These are phyloP conservation scores for Canavalia gladiata DNA, from an alignment of 306 rosid genomes.

Conservation along the genomic window DNA sequence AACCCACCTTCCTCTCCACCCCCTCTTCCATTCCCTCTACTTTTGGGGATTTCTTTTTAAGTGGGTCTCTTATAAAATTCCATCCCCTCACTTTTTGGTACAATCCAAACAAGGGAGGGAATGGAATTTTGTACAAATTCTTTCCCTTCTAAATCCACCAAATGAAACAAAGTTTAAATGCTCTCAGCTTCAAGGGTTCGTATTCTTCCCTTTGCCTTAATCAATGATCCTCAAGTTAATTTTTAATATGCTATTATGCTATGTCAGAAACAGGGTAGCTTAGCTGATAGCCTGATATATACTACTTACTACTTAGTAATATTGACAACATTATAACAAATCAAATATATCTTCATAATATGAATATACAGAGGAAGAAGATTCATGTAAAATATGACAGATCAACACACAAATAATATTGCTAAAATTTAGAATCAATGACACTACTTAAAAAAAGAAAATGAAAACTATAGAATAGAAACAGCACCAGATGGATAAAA, in stretches of 20 bases:
- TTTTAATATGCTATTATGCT: constrained; percentile 20
- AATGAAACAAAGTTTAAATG: neutral
- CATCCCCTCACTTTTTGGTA: no score
- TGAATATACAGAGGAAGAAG: neutral
- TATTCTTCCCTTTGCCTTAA: constrained; percentile 30
- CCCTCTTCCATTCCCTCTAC: no score
- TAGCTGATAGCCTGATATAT: constrained; percentile 13
- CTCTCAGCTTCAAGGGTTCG: constrained; percentile 23
- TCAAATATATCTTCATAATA: neutral
- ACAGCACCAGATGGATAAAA: neutral
- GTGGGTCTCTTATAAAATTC: no score
- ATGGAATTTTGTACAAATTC: no score
- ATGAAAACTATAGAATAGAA: constrained; percentile 9
- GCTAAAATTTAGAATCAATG: constrained; percentile 17
- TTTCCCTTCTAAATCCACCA: no score
- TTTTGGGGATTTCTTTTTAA: no score
- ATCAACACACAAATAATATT: constrained; percentile 2
- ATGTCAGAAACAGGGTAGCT: neutral
- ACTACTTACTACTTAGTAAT: neutral
- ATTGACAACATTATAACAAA: constrained; percentile 11
- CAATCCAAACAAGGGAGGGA: no score
- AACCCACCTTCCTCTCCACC: no score
- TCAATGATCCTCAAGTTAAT: constrained; percentile 4
- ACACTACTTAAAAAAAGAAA: constrained; percentile 31
- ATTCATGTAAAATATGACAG: constrained; percentile 8